Base-by-base conservation (phyloP, 345 rosid genomes). In the Pelargonium nanum region DNA sequence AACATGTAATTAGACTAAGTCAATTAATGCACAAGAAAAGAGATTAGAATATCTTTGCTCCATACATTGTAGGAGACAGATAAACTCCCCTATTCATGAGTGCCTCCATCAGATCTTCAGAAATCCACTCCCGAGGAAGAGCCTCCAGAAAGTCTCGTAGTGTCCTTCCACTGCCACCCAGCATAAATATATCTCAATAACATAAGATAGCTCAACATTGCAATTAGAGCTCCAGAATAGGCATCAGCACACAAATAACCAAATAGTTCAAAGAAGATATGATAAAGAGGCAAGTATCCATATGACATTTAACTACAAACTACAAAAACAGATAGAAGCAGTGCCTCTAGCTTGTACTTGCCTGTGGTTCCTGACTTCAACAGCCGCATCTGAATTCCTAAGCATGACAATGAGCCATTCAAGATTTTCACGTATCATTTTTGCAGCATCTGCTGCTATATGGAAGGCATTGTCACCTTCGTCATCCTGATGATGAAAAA, bases 401-500 rank as follows among this genome's bases (percentile, higher is more conserved):
- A 93, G 97, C 96, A 93, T 93, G 45, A 85, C 60, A 70, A 89
- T 85, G 28, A 93, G 84, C 90, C 99, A 93, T 54, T 81, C 89
- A 78, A 93, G 97, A 74, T 93, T 93, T 79, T 93, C 99, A 64
- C 99, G 88, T 59, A 87, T 89, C 96, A 89, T 89, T 80, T 85
- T 93, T 68, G 96, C 96, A 26, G 89, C 83, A 68, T 84, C 96
- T 25, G 99, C 99, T 57, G 99, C 99, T 73, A 93, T 84, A 73
- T 93, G 99, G 79, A 91, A 91, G 59, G 99, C 97, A 73, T 84
- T 87, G 62, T 85, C 91, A 54, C 99, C 99, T 72, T 93, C 97
- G 78, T 93, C 99, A 64, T 88, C 96, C 99, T 91, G 80, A 55
- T 26, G 67, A 65, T 48, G 34, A 53, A 62, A 68, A 58, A 65